Conservation (phyloP, 345 rosid genomes). For the Citrus unshiu region DNA sequence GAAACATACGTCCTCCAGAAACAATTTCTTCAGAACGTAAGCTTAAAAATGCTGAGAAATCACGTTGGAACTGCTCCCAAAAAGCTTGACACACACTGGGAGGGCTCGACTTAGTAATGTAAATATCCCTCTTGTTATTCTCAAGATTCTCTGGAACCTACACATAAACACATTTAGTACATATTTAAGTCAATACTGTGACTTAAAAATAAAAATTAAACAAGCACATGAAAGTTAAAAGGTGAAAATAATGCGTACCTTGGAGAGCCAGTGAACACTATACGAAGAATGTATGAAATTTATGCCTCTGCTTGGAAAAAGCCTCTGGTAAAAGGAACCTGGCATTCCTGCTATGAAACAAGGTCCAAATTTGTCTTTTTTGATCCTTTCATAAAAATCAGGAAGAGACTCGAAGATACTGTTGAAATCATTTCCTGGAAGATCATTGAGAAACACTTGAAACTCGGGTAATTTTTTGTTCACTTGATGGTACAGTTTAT, state of each 20-base stretch:
- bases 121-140: conserved; percentile 21
- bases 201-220: too few species aligned
- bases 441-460: conserved; percentile 43
- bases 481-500: conserved; percentile 1
- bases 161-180: too few species aligned
- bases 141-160: conserved; percentile 27
- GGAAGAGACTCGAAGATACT: conserved; percentile 25
- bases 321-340: conserved; percentile 51
- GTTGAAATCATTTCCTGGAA: conserved; percentile 46
- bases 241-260: conserved; percentile 12
- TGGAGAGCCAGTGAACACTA: conserved; percentile 37
- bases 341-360: conserved; percentile 41
- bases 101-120: conserved; percentile 32
- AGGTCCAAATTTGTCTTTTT: not conserved
- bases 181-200: too few species aligned
- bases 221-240: too few species aligned
- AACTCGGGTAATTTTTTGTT: conserved; percentile 17
- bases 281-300: conserved; percentile 40
- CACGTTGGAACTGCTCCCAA: conserved; percentile 38
- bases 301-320: conserved; percentile 29
- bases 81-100: conserved; percentile 30
- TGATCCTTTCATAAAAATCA: not conserved
- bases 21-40: conserved; percentile 39
- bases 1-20: conserved; percentile 42
- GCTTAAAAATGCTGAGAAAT: conserved; percentile 41